Evolutionary conservation across 257 asterid genomes (phyloP), one percentile per base, ranked within the genome.

Genomic region (Gardenia jasminoides): DNA sequence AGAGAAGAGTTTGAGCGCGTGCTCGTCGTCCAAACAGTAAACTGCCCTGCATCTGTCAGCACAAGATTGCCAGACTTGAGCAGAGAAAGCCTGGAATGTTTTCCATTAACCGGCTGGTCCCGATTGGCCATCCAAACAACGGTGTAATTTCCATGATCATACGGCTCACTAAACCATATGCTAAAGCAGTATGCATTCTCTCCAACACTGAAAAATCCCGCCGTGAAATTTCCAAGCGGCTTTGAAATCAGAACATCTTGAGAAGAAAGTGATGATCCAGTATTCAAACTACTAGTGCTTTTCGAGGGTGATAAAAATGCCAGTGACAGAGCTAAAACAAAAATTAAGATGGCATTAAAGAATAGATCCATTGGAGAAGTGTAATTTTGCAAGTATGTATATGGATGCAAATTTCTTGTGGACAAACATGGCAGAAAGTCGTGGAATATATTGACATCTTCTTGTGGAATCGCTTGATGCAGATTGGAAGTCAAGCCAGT

Each of bases 41-140:
- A 16, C 22, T 80, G 82, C 8, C 70, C 79, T 3, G 80, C 88
- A 80, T 87, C 90, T 4, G 65, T 70, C 30, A 86, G 17, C 56
- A 41, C 69, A 13, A 86, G 82, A 20, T 82, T 80, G 10, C 88
- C 90, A 3, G 79, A 44, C 65, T 76, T 56, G 13, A 7, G n/a
- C 0, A 86, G 59, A 15, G 71, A 77, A 3, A 86, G 70, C 67
- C 72, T 70, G 7, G 90, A 74, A 16, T 39, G 58, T 24, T 22
- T 20, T 10, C 77, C 80, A 61, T 86, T 86, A 26, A 86, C 77
- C 54, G 83, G 88, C 47, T 67, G 78, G 47, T 84, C 82, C 0
- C 89, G 79, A 44, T 84, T 86, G 47, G 86, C 89, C 84, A 84
- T 84, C 89, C 89, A 86, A 67, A 83, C 89, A 4, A 82, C 11